Conservation (phyloP, 2,329 filamentous ascomycete species). For the Aspergillus glaucus region DNA sequence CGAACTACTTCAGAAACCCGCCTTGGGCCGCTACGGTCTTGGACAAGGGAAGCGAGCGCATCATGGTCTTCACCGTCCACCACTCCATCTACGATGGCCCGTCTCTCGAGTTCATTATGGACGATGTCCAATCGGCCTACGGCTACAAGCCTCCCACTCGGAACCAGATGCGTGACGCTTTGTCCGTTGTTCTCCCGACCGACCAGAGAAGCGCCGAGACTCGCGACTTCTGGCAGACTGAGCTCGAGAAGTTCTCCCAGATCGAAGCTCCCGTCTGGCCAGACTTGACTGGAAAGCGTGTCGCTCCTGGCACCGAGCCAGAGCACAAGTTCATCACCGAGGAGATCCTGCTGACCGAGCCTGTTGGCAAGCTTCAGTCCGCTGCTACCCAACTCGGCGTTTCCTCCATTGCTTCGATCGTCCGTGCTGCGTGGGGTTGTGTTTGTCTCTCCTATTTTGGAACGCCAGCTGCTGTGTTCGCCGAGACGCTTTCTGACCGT, state of each 20-base stretch:
- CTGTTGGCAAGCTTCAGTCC: constrained; percentile 12
- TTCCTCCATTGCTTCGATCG: constrained; percentile 22
- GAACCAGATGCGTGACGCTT: constrained; percentile 21
- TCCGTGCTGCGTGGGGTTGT: constrained; percentile 25
- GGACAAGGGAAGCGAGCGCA: constrained; percentile 13
- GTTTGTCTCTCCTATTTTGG: constrained; percentile 23
- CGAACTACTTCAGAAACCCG: constrained; percentile 22
- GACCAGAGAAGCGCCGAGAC: constrained; percentile 11
- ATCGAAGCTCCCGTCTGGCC: constrained; percentile 22
- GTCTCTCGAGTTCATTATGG: constrained; percentile 23
- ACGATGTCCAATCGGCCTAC: constrained; percentile 22
- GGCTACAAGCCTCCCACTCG: constrained; percentile 13
- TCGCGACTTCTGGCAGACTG: constrained; percentile 18
- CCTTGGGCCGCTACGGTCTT: constrained; percentile 35
- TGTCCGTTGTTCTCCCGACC: constrained; percentile 16
- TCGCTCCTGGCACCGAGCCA: constrained; percentile 6
- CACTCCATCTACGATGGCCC: constrained; percentile 29
- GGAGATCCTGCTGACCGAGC: constrained; percentile 10
- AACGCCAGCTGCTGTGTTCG: constrained; percentile 21
- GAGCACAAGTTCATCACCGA: constrained; percentile 14
- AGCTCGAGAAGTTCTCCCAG: constrained; percentile 17
- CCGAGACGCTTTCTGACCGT: constrained; percentile 28
- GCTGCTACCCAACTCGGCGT: constrained; percentile 18
- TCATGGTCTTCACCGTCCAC: constrained; percentile 34
- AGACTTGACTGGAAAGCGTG: constrained; percentile 18